Evolutionary conservation across 768 basidiomycete species (phyloP), one percentile per base, ranked within the genome.

Genomic region (Tulasnella calospora): DNA sequence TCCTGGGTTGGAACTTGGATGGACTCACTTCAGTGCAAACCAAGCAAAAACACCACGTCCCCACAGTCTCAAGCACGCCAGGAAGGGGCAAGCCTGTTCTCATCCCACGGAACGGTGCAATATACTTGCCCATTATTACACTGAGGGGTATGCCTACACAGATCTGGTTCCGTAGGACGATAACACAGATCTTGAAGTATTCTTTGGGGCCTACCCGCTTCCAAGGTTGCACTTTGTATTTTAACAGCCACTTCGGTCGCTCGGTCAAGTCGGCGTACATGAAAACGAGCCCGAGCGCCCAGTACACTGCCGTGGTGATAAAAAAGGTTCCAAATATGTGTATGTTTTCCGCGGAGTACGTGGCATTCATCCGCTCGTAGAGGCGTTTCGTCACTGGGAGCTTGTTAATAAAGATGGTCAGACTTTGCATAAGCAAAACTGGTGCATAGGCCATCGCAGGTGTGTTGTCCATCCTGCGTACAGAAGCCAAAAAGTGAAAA

Each of bases 201-300:
- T 76, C 75, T 38, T 76, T 76, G 6, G 75, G 57, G 17, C 75
- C 67, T 5, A 76, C 57, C 0, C 67, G 30, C 38, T 76, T 76
- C 75, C 75, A 76, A 21, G 75, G 75, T n/a, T 76, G 75, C 21
- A 76, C 55, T 23, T 76, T 76, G 35, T 76, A 76, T 38, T 76
- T 57, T 27, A 69, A 35, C 30, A 76, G 57, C 75, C 75, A 76
- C 57, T 38, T 76, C 41, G 75, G 75, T 27, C 75, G 57, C 23
- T 70, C 75, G 27, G 75, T 76, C 33, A 76, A 57, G 57, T 76
- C 75, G 38, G 75, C 75, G 9, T 67, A 30, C 75, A 76, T 76
- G 35, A 76, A 76, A 15, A 33, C 19, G 9, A 76, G 35, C 23
- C 75, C 75, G 23, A 76, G 35, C 12, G 30, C 57, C 55, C 75